A percentile compares a stretch with the other conserved stretches of the same genome.
These are phyloP conservation scores for Populus simonii DNA, from an alignment of 345 rosid genomes.

Conservation along the genomic window DNA sequence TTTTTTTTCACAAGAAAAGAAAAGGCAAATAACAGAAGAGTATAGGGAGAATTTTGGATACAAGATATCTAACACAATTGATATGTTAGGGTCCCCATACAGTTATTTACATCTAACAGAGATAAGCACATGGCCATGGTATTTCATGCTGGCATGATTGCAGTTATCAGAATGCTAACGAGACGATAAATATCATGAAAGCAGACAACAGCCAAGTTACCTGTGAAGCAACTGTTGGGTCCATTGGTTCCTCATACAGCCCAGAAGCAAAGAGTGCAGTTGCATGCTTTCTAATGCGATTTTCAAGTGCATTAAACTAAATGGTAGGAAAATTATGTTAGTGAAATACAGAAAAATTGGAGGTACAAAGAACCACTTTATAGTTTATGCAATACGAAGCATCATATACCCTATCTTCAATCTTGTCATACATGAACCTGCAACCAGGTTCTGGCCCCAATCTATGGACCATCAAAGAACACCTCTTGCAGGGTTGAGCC, in stretches of 20 bases:
- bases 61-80: not conserved
- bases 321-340: constrained; percentile 15
- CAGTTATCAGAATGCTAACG: not conserved
- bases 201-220: constrained; percentile 29
- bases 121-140: not conserved
- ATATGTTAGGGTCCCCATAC: not conserved
- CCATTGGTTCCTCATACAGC: constrained; percentile 63
- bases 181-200: not conserved
- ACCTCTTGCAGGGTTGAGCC: constrained; percentile 54
- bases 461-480: constrained; percentile 54
- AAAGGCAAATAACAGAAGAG: not conserved
- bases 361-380: constrained; percentile 7
- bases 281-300: constrained; percentile 55
- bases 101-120: not conserved
- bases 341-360: constrained; percentile 7
- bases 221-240: constrained; percentile 93
- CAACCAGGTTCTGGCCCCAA: constrained; percentile 75
- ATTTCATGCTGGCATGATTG: not conserved
- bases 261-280: constrained; percentile 57
- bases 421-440: constrained; percentile 82
- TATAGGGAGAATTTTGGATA: not conserved
- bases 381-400: constrained; percentile 6
- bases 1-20: not conserved
- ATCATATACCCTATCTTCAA: constrained; percentile 67
- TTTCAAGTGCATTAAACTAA: constrained; percentile 72